A percentile compares a stretch with the other conserved stretches of the same genome.
phyloP scores from a whole-genome alignment of 192 early-diverging fungal genomes.

The Ambispora gerdemannii region DNA sequence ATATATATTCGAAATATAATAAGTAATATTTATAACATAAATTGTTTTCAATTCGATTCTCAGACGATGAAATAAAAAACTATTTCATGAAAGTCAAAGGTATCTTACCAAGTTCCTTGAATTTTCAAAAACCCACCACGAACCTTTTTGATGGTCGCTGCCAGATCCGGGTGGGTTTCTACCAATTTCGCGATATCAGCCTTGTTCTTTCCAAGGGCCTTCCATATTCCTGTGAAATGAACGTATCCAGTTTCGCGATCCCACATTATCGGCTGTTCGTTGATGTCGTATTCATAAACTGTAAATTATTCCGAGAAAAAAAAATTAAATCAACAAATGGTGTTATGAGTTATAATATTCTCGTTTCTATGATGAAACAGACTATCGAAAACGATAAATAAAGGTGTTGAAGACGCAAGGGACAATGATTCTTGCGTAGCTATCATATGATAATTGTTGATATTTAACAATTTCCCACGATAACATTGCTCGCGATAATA shows the following conservation, averaged over 20 bases:
- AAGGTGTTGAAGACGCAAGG: too few species aligned
- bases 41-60: too few species aligned
- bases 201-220: conserved; percentile 56
- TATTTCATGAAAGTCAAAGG: neutral
- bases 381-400: too few species aligned
- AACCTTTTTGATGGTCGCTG: conserved; percentile 52
- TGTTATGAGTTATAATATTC: too few species aligned
- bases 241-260: conserved; percentile 60
- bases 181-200: conserved; percentile 62
- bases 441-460: too few species aligned
- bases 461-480: too few species aligned
- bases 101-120: conserved; percentile 58
- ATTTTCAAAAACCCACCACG: conserved; percentile 60
- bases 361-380: too few species aligned
- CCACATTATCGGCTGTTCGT: conserved; percentile 62
- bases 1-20: too few species aligned
- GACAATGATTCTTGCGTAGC: too few species aligned
- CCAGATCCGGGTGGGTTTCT: conserved; percentile 54
- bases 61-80: neutral
- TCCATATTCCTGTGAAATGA: conserved; percentile 62
- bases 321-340: neutral
- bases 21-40: too few species aligned
- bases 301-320: neutral
- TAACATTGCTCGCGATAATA: too few species aligned
- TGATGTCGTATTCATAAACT: conserved; percentile 60